Percentiles rank a stretch among this genome's conserved stretches.
Evolutionary conservation across 768 basidiomycete species (phyloP).

Genomic region (Trametopsis cervina): DNA sequence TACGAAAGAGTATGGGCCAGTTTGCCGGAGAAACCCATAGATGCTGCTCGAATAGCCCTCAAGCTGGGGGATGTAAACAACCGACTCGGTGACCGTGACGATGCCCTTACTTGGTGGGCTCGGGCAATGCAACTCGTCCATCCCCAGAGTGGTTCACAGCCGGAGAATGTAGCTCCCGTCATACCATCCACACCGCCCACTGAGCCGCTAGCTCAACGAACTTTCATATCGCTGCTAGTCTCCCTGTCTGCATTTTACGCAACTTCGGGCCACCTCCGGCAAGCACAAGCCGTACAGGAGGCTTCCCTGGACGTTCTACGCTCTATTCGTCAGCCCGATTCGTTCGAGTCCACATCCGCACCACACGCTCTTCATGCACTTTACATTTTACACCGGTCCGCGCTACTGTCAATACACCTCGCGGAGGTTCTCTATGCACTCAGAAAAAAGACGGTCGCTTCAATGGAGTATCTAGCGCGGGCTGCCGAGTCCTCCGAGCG

Average conservation of each 20-base stretch:
- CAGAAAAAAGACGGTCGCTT: conserved; percentile 32
- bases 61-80: conserved; percentile 64
- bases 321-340: conserved; percentile 41
- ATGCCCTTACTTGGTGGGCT: conserved; percentile 65
- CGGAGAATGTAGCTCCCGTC: conserved; percentile 11
- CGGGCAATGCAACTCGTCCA: conserved; percentile 44
- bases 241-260: conserved; percentile 71
- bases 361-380: conserved; percentile 58
- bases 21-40: conserved; percentile 30
- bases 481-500: conserved; percentile 67
- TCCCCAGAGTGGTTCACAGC: conserved; percentile 21
- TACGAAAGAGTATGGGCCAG: conserved; percentile 54
- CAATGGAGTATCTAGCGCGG: conserved; percentile 48
- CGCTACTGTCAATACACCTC: conserved; percentile 65
- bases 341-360: conserved; percentile 37
- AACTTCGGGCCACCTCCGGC: conserved; percentile 43
- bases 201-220: conserved; percentile 59
- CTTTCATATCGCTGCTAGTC: conserved; percentile 51
- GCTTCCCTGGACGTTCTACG: conserved; percentile 47
- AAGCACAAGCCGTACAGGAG: conserved; percentile 55
- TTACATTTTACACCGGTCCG: conserved; percentile 65
- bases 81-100: conserved; percentile 43
- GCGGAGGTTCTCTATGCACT: conserved; percentile 63
- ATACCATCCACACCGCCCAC: conserved; percentile 37
- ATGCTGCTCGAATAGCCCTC: conserved; percentile 49